Conservation (phyloP, 371 early-diverging fungal species). For the Mucor ambiguus region DNA sequence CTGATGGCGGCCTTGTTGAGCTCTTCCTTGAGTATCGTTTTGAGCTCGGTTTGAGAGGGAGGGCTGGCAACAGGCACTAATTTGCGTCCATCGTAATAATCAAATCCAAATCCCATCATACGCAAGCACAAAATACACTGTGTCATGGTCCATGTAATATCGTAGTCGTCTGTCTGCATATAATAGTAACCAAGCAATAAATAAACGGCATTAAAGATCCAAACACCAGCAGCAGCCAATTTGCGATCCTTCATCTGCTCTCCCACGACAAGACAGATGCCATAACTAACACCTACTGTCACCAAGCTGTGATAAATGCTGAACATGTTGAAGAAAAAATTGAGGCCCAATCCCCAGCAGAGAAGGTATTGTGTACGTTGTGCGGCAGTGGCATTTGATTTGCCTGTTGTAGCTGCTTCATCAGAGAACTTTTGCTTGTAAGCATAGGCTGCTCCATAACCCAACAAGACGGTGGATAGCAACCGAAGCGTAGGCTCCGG, state of each 20-base stretch:
- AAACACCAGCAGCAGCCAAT: conserved; percentile 49
- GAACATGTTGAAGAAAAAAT: conserved; percentile 62
- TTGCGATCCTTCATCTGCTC: conserved; percentile 41
- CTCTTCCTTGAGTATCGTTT: conserved; percentile 10
- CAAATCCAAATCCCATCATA: conserved; percentile 74
- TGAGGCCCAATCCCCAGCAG: conserved; percentile 51
- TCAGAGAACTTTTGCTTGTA: conserved; percentile 37
- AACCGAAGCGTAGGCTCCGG: conserved; percentile 63
- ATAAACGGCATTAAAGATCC: conserved; percentile 66
- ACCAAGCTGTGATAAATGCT: conserved; percentile 62
- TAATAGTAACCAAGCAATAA: conserved; percentile 59
- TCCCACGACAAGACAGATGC: conserved; percentile 41
- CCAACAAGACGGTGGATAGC: conserved; percentile 52
- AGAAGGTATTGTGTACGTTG: conserved; percentile 58
- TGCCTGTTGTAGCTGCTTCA: conserved; percentile 23
- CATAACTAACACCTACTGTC: conserved; percentile 58
- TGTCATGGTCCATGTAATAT: conserved; percentile 74
- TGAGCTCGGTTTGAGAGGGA: conserved; percentile 1
- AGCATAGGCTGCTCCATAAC: conserved; percentile 54
- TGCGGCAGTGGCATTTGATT: conserved; percentile 31
- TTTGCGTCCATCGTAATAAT: conserved; percentile 63
- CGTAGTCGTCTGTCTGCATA: conserved; percentile 61
- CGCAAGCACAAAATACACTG: conserved; percentile 75
- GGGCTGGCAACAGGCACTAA: conserved; percentile 18
- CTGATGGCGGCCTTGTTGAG: conserved; percentile 10